These are phyloP conservation scores for Yamadazyma sp. DNA, from an alignment of 805 yeast species.

Conservation along the genomic window DNA sequence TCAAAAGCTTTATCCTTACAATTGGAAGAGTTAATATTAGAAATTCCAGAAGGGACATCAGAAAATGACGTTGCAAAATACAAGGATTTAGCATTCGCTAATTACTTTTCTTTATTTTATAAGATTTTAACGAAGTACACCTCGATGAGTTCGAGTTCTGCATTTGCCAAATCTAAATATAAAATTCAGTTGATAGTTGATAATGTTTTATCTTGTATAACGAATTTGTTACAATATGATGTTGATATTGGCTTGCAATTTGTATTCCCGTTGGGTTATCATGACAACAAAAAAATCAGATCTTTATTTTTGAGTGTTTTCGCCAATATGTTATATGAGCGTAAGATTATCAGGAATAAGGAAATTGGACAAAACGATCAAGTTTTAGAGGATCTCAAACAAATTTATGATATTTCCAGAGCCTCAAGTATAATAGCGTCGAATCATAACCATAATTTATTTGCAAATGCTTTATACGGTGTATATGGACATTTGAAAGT, in stretches of 20 bases:
- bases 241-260: slow-evolving; percentile 73
- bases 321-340: slow-evolving; percentile 53
- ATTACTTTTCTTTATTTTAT: slow-evolving; percentile 62
- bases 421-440: slow-evolving; percentile 63
- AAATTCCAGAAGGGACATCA: slow-evolving; percentile 52
- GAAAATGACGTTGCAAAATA: slow-evolving; percentile 53
- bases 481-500: slow-evolving; percentile 42
- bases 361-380: slow-evolving; percentile 31
- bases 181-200: slow-evolving; percentile 57
- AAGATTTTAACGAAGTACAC: slow-evolving; percentile 49
- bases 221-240: slow-evolving; percentile 69
- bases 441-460: slow-evolving; percentile 62
- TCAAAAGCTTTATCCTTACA: slow-evolving; percentile 56
- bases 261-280: slow-evolving; percentile 77
- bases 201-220: slow-evolving; percentile 60
- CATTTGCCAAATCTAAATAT: slow-evolving; percentile 37
- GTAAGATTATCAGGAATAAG: slow-evolving; percentile 20
- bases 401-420: slow-evolving; percentile 43
- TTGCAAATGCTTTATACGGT: slow-evolving; percentile 62
- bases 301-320: slow-evolving; percentile 76
- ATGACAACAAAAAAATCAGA: slow-evolving; percentile 60
- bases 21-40: slow-evolving; percentile 56
- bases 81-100: slow-evolving; percentile 61
- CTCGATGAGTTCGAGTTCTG: slow-evolving; percentile 9
- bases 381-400: slow-evolving; percentile 24